Percentiles rank a stretch among this genome's conserved stretches.
phyloP scores from a whole-genome alignment of 805 yeast genomes.

The Zygosaccharomyces pseudorouxii region DNA sequence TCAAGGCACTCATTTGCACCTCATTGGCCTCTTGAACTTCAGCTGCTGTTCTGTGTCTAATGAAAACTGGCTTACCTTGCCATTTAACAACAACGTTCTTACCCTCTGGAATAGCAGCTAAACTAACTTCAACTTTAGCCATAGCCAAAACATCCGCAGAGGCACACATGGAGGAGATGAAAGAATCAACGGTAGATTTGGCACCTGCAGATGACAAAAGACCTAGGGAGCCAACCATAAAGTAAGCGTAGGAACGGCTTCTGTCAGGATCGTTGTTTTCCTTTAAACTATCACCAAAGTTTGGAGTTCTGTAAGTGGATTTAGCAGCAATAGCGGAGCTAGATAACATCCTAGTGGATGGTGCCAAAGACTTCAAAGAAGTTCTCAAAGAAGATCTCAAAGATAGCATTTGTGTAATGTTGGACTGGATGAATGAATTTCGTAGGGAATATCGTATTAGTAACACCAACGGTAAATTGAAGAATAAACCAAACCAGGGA shows the following conservation, averaged over 20 bases:
- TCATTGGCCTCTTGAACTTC: conserved; percentile 93
- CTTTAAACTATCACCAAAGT: conserved; percentile 76
- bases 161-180: conserved; percentile 90
- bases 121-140: conserved; percentile 98
- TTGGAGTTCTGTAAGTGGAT: conserved; percentile 86
- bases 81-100: conserved; percentile 97
- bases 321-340: conserved; percentile 41
- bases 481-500: neutral
- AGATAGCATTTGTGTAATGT: conserved; percentile 20
- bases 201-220: conserved; percentile 89
- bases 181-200: conserved; percentile 90
- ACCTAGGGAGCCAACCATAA: conserved; percentile 97
- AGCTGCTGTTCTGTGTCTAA: conserved; percentile 93
- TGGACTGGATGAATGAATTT: neutral
- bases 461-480: neutral
- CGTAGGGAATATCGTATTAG: neutral
- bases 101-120: conserved; percentile 91
- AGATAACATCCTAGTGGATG: conserved; percentile 25
- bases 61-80: conserved; percentile 99
- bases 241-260: conserved; percentile 84
- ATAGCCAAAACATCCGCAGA: conserved; percentile 98
- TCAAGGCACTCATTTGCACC: conserved; percentile 69
- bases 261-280: conserved; percentile 64
- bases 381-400: conserved; percentile 25
- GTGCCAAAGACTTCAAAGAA: conserved; percentile 18